Evolutionary conservation across 2,329 filamentous ascomycete species (phyloP).

Genomic region (Neopestalotiopsis rosae): DNA sequence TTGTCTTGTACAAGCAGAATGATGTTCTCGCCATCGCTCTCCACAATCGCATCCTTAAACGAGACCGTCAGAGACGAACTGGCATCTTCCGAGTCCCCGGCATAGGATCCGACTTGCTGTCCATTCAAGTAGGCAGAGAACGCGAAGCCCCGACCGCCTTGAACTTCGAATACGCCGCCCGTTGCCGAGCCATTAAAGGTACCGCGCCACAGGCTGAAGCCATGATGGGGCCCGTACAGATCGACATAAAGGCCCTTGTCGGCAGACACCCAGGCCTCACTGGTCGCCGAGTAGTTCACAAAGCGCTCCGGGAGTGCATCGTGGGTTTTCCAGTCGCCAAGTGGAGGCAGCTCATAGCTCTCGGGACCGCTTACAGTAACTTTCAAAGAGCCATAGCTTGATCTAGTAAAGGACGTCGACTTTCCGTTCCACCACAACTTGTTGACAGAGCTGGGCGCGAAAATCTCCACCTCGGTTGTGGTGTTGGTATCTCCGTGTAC

Average conservation of each 20-base stretch:
- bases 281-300: neutral
- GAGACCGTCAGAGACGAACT: neutral
- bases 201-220: conserved; percentile 72
- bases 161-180: conserved; percentile 63
- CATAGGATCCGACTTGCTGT: conserved; percentile 68
- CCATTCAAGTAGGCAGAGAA: conserved; percentile 70
- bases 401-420: neutral
- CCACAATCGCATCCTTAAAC: neutral
- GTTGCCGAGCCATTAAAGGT: conserved; percentile 68
- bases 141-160: conserved; percentile 72
- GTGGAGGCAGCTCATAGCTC: neutral
- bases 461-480: neutral
- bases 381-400: neutral
- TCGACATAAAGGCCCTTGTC: conserved; percentile 59
- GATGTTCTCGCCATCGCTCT: neutral
- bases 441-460: neutral
- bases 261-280: neutral
- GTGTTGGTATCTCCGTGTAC: neutral
- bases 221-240: conserved; percentile 79
- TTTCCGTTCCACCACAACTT: neutral
- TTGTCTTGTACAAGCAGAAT: conserved; percentile 63
- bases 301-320: neutral
- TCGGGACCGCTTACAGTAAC: neutral
- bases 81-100: conserved; percentile 47
- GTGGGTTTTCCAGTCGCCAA: neutral